phyloP scores from a whole-genome alignment of 495 filamentous ascomycete species.

The Aspergillus bridgeri region DNA sequence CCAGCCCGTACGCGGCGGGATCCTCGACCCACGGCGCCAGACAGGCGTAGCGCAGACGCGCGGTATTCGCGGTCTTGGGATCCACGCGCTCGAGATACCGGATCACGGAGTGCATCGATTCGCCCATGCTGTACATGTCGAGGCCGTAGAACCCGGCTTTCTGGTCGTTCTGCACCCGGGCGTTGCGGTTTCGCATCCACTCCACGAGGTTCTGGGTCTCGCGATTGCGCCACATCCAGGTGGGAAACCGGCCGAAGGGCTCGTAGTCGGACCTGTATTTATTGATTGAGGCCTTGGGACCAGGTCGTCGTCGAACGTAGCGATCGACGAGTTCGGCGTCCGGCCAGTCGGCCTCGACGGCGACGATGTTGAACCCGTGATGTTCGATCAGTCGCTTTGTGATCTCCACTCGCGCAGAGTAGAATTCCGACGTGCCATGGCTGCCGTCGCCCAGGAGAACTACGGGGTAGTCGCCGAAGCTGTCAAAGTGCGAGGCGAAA shows the following conservation, averaged over 20 bases:
- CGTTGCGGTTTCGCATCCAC: conserved; percentile 52
- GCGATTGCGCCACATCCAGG: conserved; percentile 61
- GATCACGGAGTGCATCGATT: conserved; percentile 50
- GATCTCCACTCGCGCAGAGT: conserved; percentile 51
- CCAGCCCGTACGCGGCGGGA: conserved; percentile 51
- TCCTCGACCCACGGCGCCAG: conserved; percentile 51
- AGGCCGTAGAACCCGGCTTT: conserved; percentile 52
- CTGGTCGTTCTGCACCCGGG: conserved; percentile 24
- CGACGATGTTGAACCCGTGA: conserved; percentile 55
- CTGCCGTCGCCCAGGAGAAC: conserved; percentile 56
- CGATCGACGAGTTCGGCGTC: conserved; percentile 55
- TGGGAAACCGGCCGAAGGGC: conserved; percentile 54
- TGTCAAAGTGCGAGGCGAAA: conserved; percentile 44
- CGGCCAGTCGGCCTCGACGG: conserved; percentile 59
- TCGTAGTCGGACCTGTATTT: conserved; percentile 28
- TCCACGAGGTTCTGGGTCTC: conserved; percentile 56
- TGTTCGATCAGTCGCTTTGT: conserved; percentile 50
- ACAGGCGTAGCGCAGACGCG: conserved; percentile 44
- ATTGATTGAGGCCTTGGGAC: conserved; percentile 31
- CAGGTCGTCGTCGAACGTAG: conserved; percentile 50
- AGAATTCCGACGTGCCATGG: conserved; percentile 61
- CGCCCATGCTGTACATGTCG: conserved; percentile 54
- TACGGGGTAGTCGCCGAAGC: conserved; percentile 39
- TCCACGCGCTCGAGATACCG: conserved; percentile 52
- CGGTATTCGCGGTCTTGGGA: conserved; percentile 40